Conservation (phyloP, 1,284 basidiomycete species). For the Coniferiporia weirii region DNA sequence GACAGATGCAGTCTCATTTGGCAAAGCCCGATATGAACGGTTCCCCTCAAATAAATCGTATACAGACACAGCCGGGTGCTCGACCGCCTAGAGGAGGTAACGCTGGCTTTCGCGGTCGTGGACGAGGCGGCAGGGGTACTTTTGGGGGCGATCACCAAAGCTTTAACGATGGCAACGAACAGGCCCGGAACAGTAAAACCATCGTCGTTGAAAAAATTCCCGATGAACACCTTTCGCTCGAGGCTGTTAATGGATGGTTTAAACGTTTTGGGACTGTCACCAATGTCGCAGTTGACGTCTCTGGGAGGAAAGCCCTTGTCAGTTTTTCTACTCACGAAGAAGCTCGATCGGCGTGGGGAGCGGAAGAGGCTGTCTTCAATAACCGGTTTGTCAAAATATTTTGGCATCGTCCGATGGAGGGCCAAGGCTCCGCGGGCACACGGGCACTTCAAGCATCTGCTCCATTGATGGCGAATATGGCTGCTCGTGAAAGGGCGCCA, state of each 20-base stretch:
- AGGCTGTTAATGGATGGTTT: slow-evolving; percentile 85
- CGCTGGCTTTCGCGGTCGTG: slow-evolving; percentile 36
- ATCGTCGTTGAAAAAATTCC: slow-evolving; percentile 95
- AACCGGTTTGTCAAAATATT: slow-evolving; percentile 94
- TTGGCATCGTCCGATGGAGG: slow-evolving; percentile 89
- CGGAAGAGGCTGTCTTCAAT: slow-evolving; percentile 88
- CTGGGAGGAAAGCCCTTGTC: slow-evolving; percentile 76
- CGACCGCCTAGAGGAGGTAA: slow-evolving; percentile 15
- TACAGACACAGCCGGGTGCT: neutral
- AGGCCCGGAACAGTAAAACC: slow-evolving; percentile 67
- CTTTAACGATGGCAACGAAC: slow-evolving; percentile 53
- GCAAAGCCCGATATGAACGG: neutral
- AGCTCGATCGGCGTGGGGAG: slow-evolving; percentile 86
- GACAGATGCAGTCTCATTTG: neutral
- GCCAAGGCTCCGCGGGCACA: slow-evolving; percentile 72
- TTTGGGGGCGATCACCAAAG: slow-evolving; percentile 58
- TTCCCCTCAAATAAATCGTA: neutral
- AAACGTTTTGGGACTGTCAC: slow-evolving; percentile 90
- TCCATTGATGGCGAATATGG: slow-evolving; percentile 59
- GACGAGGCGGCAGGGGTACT: slow-evolving; percentile 38
- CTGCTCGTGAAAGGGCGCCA: slow-evolving; percentile 22
- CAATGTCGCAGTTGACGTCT: slow-evolving; percentile 82
- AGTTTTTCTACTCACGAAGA: slow-evolving; percentile 84
- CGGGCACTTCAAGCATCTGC: slow-evolving; percentile 76
- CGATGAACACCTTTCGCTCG: slow-evolving; percentile 71